Evolutionary conservation across 306 rosid species (phyloP).

Genomic region (Dicorynia guianensis): DNA sequence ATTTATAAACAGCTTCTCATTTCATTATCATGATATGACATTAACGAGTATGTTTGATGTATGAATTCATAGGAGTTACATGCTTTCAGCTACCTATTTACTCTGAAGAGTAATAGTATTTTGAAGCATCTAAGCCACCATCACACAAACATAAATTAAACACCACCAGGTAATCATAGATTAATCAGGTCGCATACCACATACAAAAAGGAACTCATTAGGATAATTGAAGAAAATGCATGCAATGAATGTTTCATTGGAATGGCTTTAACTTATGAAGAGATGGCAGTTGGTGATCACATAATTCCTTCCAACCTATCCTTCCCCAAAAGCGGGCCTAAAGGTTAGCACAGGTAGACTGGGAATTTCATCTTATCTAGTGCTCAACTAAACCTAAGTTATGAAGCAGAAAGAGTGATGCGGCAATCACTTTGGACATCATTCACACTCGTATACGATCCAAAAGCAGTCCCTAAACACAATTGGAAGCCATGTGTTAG

Average conservation of each 20-base stretch:
- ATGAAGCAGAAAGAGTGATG: conserved; percentile 35
- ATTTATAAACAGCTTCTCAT: conserved; percentile 28
- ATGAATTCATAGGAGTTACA: not conserved
- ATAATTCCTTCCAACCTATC: not conserved
- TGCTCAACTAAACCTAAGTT: conserved; percentile 18
- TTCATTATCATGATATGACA: not conserved
- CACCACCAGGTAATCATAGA: conserved; percentile 13
- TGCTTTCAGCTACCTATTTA: conserved; percentile 39
- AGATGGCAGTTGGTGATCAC: conserved; percentile 21
- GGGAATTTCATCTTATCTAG: conserved; percentile 17
- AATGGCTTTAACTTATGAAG: conserved; percentile 9
- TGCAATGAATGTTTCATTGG: not conserved
- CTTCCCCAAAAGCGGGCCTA: not conserved
- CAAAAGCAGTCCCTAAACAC: conserved; percentile 46
- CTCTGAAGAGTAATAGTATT: conserved; percentile 23
- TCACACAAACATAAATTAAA: conserved; percentile 1
- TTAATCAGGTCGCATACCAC: conserved; percentile 27
- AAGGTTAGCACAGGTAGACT: not conserved
- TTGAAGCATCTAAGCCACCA: conserved; percentile 36
- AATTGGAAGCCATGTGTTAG: conserved; percentile 49
- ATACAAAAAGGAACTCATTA: not conserved
- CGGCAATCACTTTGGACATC: conserved; percentile 44
- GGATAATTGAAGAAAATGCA: not conserved
- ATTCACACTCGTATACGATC: conserved; percentile 46
- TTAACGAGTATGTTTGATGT: not conserved